Evolutionary conservation across 345 rosid species (phyloP).

Genomic region (Corymbia maculata): DNA sequence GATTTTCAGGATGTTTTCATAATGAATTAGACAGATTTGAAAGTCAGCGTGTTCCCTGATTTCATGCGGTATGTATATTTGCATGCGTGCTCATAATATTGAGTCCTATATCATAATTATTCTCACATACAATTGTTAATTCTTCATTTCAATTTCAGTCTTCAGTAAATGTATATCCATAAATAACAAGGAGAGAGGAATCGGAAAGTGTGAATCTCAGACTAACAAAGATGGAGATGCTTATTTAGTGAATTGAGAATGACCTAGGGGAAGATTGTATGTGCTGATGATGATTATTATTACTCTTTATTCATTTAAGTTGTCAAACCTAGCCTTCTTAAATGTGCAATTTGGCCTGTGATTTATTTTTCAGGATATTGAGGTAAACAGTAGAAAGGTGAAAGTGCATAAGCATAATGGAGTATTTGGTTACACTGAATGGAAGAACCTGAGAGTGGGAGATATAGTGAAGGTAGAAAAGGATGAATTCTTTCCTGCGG

Average conservation of each 20-base stretch:
- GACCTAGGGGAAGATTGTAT: neutral
- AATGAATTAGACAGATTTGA: neutral
- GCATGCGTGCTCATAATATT: neutral
- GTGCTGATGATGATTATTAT: neutral
- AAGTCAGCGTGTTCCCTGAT: neutral
- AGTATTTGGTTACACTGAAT: conserved; percentile 30
- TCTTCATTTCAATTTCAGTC: neutral
- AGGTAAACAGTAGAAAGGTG: conserved; percentile 69
- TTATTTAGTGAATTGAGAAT: neutral
- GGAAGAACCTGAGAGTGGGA: conserved; percentile 77
- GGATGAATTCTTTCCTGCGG: conserved; percentile 80
- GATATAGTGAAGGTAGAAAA: conserved; percentile 74
- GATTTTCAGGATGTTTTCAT: neutral
- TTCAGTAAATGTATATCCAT: neutral
- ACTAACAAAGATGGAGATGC: neutral
- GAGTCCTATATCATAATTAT: neutral
- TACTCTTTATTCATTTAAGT: neutral
- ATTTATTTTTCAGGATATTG: conserved; percentile 44
- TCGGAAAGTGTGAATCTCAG: fast-evolving
- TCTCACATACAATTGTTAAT: neutral
- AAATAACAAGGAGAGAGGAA: neutral
- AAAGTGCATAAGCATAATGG: conserved; percentile 54
- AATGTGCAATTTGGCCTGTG: neutral
- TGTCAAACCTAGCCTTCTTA: neutral
- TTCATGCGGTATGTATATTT: neutral